Evolutionary conservation across 352 stramenopile species (phyloP), one percentile per base, ranked within the genome.

Genomic region (Stramenopiles sp.): DNA sequence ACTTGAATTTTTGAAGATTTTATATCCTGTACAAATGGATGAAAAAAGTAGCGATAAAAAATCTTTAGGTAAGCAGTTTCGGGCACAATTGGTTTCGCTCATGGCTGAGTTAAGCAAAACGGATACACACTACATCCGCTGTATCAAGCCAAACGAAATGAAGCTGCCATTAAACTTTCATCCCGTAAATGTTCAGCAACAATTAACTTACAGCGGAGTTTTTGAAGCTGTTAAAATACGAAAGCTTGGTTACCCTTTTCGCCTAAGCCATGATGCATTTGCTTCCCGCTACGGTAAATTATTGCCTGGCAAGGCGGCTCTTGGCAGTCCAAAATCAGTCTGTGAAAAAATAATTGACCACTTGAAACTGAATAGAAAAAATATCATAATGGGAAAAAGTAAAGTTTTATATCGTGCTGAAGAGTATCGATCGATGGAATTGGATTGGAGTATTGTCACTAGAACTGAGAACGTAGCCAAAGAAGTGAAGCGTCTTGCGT

Each of bases 91-190:
- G 88, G 85, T 92, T 75, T 86, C 92, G 76, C 87, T 95, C 4
- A 89, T 92, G 32, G 85, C 87, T 75, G 92, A 89, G 30, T 85
- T 95, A 14, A 55, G 39, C 76, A 83, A 84, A n/a, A 95, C 90
- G 7, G 89, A 87, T 14, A 94, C 88, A n/a, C 91, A 95, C 82
- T 95, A 94, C 83, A 91, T 95, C 84, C 91, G 91, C 4, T 95
- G 91, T 81, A 92, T 95, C 39, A 95, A 95, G 82, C 90, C 90
- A 0, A 95, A 95, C 67, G 90, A 94, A 67, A 82, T 86, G 30
- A 86, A 85, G 0, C 91, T 89, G 33, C 84, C 88, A 1, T 86
- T 82, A 0, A 80, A 87, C 29, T 92, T 95, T 27, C 88, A 93
- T 1, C 86, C 85, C 0, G 86, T 85, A 31, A 89, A 90, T 81